These are phyloP conservation scores for Candida krabiensis DNA, from an alignment of 805 yeast genomes.

Conservation along the genomic window DNA sequence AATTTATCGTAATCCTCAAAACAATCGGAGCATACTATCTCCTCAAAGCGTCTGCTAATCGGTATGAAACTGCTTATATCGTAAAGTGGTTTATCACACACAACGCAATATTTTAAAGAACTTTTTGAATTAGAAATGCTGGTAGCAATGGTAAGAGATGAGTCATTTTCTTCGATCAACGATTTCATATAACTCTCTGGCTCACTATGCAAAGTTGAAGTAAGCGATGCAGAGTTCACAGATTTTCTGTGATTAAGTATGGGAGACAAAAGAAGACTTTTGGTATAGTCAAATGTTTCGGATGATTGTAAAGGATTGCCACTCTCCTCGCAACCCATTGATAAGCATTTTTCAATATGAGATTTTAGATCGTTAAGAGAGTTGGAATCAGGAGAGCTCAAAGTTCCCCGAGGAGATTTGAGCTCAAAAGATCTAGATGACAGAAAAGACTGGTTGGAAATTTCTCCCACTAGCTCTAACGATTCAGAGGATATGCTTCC, in stretches of 20 bases:
- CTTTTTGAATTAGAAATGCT: slow-evolving; percentile 20
- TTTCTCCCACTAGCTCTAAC: too few relatives aligned
- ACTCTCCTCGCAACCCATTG: too few relatives aligned
- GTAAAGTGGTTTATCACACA: slow-evolving; percentile 69
- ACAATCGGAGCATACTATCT: slow-evolving; percentile 64
- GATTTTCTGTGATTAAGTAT: slow-evolving; percentile 6
- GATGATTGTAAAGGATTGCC: neutral
- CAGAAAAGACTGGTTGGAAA: too few relatives aligned
- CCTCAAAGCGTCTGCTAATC: slow-evolving; percentile 34
- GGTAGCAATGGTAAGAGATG: slow-evolving; percentile 21
- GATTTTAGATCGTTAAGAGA: neutral
- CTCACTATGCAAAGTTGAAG: slow-evolving; percentile 14
- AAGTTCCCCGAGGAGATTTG: too few relatives aligned
- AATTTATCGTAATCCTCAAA: slow-evolving; percentile 41
- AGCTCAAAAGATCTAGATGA: too few relatives aligned
- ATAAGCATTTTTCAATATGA: slow-evolving; percentile 1
- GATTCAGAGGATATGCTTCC: too few relatives aligned
- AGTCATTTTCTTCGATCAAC: slow-evolving; percentile 26
- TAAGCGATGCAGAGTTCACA: slow-evolving; percentile 19
- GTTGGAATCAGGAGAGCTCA: too few relatives aligned
- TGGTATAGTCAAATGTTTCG: slow-evolving; percentile 4
- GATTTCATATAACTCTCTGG: slow-evolving; percentile 22
- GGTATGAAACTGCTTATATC: slow-evolving; percentile 48
- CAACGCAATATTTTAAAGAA: slow-evolving; percentile 53
- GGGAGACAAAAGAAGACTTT: slow-evolving; percentile 12